phyloP scores from a whole-genome alignment of 106 monocot genomes.

The Amphibolis antarctica region DNA sequence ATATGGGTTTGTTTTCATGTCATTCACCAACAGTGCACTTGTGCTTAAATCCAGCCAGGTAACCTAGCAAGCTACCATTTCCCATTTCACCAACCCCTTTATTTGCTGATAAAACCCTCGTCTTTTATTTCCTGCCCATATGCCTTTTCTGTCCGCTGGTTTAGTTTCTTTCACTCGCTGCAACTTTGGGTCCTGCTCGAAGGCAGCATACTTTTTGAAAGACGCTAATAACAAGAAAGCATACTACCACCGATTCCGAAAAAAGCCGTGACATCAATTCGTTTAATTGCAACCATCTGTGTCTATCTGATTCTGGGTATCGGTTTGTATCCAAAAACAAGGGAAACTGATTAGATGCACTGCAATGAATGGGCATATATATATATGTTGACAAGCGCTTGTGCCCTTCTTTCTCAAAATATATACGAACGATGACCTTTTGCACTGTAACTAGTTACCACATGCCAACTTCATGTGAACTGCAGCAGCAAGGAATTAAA shows the following conservation, averaged over 20 bases:
- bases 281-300: too few species aligned
- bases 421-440: neutral
- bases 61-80: too few species aligned
- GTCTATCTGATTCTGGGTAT: too few species aligned
- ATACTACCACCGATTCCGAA: neutral
- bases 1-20: too few species aligned
- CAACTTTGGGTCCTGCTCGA: too few species aligned
- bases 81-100: too few species aligned
- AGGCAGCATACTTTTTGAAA: neutral
- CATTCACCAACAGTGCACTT: too few species aligned
- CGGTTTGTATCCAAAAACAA: too few species aligned
- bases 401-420: neutral
- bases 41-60: too few species aligned
- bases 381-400: neutral
- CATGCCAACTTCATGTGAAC: neutral
- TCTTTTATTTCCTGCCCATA: too few species aligned
- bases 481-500: neutral
- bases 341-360: neutral
- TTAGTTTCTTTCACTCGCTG: neutral
- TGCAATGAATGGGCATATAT: neutral
- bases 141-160: neutral
- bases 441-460: neutral
- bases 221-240: neutral
- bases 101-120: too few species aligned
- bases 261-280: too few species aligned